Evolutionary conservation across 768 basidiomycete species (phyloP).

Genomic region (Psilocybe cubensis): DNA sequence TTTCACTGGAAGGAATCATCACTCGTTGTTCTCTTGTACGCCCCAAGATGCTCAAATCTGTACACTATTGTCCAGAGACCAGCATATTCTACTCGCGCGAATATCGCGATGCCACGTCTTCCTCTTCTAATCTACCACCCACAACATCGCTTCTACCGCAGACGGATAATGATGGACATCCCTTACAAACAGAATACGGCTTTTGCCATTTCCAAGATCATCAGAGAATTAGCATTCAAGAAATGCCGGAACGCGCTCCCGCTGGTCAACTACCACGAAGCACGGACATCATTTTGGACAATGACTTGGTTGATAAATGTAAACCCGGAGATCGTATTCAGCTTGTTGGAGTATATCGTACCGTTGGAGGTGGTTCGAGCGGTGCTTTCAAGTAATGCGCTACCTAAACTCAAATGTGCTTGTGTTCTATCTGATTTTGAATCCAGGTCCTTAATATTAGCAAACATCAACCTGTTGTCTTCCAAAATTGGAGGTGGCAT

Average conservation of each 20-base stretch:
- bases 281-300: constrained; percentile 94
- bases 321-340: constrained; percentile 99
- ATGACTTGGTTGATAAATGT: constrained; percentile 95
- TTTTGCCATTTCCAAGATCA: constrained; percentile 92
- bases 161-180: constrained; percentile 87
- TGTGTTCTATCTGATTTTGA: constrained; percentile 14
- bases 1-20: constrained; percentile 96
- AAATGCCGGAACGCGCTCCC: constrained; percentile 99
- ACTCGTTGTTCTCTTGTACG: constrained; percentile 97
- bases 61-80: constrained; percentile 94
- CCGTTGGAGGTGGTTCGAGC: constrained; percentile 86
- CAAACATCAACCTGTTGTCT: constrained; percentile 92
- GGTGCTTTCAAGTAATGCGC: constrained; percentile 89
- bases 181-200: constrained; percentile 91
- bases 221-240: constrained; percentile 97
- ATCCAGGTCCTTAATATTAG: constrained; percentile 84
- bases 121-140: constrained; percentile 84
- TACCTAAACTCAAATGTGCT: constrained; percentile 8
- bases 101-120: constrained; percentile 92
- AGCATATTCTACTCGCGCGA: constrained; percentile 81
- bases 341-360: constrained; percentile 93
- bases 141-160: constrained; percentile 88
- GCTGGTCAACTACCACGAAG: constrained; percentile 96
- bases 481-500: constrained; percentile 96
- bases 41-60: constrained; percentile 97